A percentile compares a stretch with the other conserved stretches of the same genome.
Evolutionary conservation across 306 rosid species (phyloP).

Genomic region (Ceratonia siliqua): DNA sequence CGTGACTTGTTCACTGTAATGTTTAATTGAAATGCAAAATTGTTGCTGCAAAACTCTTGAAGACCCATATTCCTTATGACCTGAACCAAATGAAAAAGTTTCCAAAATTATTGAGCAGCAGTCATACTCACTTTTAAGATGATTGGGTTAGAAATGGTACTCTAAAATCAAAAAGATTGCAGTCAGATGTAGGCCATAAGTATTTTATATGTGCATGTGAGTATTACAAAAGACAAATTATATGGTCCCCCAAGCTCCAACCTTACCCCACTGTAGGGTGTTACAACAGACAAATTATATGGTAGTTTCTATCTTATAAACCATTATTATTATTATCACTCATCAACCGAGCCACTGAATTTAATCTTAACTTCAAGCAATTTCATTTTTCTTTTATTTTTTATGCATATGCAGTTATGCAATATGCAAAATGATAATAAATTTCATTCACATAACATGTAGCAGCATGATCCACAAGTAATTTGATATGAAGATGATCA

Average conservation of each 20-base stretch:
- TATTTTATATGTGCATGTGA: conserved; percentile 21
- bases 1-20: neutral
- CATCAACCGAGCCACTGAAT: too few species aligned
- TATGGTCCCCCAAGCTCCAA: conserved; percentile 10
- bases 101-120: neutral
- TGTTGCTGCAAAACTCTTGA: neutral
- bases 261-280: conserved; percentile 4
- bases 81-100: neutral
- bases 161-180: neutral
- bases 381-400: too few species aligned
- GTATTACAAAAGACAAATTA: conserved; percentile 2
- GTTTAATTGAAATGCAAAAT: too few species aligned
- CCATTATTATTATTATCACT: too few species aligned
- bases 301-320: neutral
- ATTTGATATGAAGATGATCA: neutral
- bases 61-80: neutral
- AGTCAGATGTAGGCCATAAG: neutral
- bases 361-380: too few species aligned
- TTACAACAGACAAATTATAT: neutral
- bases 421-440: too few species aligned
- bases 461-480: too few species aligned
- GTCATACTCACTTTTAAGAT: neutral
- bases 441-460: too few species aligned
- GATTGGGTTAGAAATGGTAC: neutral
- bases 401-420: too few species aligned